These are phyloP conservation scores for Dendrobium huoshanense DNA, from an alignment of 106 monocot species.

Conservation along the genomic window DNA sequence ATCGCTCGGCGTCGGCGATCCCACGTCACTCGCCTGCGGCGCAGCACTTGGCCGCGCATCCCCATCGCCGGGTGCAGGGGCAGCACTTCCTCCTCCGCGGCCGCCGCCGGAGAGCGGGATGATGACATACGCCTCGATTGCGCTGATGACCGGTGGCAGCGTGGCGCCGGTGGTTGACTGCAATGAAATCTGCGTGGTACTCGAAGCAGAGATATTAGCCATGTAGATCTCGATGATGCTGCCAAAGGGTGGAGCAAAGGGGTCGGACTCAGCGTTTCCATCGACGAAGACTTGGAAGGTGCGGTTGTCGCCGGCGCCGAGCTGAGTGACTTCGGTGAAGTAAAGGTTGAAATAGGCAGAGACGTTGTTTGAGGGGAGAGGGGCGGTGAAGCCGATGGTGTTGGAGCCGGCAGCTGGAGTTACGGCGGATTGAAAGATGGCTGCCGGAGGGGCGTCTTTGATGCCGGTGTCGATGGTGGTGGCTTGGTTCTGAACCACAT, in stretches of 20 bases:
- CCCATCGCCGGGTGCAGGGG: neutral
- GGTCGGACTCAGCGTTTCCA: neutral
- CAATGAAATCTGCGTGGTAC: neutral
- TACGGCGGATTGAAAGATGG: neutral
- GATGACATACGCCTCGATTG: neutral
- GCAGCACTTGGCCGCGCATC: neutral
- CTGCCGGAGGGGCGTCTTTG: neutral
- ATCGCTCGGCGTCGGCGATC: neutral
- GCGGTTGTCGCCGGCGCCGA: neutral
- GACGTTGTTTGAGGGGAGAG: neutral
- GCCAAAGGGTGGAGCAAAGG: neutral
- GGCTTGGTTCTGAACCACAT: neutral
- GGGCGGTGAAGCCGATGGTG: neutral
- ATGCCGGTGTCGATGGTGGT: neutral
- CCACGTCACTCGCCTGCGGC: neutral
- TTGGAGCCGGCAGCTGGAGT: neutral
- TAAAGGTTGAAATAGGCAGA: neutral
- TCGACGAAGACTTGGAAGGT: constrained; percentile 4
- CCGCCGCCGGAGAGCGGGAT: neutral
- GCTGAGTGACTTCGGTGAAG: neutral
- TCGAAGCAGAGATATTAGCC: neutral
- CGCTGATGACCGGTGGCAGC: constrained; percentile 6
- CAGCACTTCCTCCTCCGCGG: neutral
- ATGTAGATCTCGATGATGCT: constrained; percentile 1
- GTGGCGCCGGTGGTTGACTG: neutral